Conservation (phyloP, 1,284 basidiomycete species). For the Crepidotus sp. region DNA sequence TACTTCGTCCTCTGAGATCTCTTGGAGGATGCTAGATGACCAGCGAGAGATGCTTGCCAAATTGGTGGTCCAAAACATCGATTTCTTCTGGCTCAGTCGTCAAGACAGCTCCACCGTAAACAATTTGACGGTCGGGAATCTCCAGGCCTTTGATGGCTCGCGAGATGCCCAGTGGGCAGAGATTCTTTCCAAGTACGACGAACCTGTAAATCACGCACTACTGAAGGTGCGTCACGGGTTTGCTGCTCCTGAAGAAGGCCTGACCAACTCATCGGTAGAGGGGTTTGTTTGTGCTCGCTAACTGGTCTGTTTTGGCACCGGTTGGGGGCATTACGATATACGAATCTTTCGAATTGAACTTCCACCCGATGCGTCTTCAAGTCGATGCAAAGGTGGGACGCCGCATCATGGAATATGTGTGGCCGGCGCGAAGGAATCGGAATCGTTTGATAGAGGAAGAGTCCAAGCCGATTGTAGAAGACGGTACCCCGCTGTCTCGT, state of each 20-base stretch:
- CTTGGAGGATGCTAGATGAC: conserved; percentile 89
- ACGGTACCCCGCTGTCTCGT: conserved; percentile 19
- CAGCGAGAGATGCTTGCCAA: conserved; percentile 75
- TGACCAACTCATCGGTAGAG: conserved; percentile 31
- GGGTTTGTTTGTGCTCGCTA: conserved; percentile 59
- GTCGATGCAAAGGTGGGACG: conserved; percentile 78
- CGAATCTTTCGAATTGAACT: conserved; percentile 71
- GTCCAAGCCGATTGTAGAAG: conserved; percentile 14
- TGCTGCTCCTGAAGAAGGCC: conserved; percentile 6
- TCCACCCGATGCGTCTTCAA: conserved; percentile 85
- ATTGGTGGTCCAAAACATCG: conserved; percentile 71
- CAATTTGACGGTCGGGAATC: conserved; percentile 67
- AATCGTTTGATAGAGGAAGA: conserved; percentile 25
- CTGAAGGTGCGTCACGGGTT: conserved; percentile 42
- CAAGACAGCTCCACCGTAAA: conserved; percentile 86
- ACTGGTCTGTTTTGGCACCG: conserved; percentile 79
- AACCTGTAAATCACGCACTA: conserved; percentile 57
- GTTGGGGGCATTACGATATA: conserved; percentile 93
- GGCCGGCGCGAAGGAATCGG: conserved; percentile 53
- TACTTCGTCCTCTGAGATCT: conserved; percentile 80
- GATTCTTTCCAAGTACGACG: conserved; percentile 73
- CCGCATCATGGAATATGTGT: conserved; percentile 86
- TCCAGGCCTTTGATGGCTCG: conserved; percentile 84
- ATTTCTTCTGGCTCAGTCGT: conserved; percentile 81
- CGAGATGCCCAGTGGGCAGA: conserved; percentile 83